Evolutionary conservation across 345 rosid species (phyloP).

Genomic region (Draba incana): DNA sequence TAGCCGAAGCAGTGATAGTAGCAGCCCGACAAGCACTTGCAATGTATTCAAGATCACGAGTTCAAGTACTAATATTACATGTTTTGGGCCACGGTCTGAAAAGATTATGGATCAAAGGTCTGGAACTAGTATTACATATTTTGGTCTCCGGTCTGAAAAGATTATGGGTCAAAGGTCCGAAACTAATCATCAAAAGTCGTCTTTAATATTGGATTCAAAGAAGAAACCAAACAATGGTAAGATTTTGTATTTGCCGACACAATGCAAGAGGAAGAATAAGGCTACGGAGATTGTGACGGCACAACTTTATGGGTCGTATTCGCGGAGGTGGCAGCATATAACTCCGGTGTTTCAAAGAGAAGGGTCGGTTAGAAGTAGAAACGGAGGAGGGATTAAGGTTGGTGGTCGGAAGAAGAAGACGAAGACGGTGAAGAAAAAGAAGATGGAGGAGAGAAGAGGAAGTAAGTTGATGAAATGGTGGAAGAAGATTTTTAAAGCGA

Average conservation of each 20-base stretch:
- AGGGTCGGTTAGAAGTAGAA: conserved; percentile 45
- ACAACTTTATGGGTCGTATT: conserved; percentile 57
- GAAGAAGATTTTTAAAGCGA: conserved; percentile 53
- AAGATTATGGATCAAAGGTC: neutral
- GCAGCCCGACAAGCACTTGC: conserved; percentile 60
- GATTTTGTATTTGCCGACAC: conserved; percentile 46
- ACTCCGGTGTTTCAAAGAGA: conserved; percentile 61
- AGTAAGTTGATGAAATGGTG: conserved; percentile 45
- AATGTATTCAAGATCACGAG: conserved; percentile 39
- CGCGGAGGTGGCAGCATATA: conserved; percentile 76
- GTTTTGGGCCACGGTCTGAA: conserved; percentile 32
- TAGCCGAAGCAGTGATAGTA: conserved; percentile 69
- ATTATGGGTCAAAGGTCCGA: neutral
- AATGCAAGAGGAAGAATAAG: conserved; percentile 32
- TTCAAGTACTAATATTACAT: conserved; percentile 17
- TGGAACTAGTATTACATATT: conserved; percentile 18
- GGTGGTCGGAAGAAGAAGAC: conserved; percentile 32
- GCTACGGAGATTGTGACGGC: conserved; percentile 58
- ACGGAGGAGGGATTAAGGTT: conserved; percentile 38
- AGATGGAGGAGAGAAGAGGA: conserved; percentile 30
- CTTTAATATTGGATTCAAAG: conserved; percentile 1
- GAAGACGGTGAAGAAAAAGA: conserved; percentile 7
- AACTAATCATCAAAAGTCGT: conserved; percentile 10
- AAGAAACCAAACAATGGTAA: conserved; percentile 30
- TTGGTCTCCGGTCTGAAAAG: conserved; percentile 28